phyloP scores from a whole-genome alignment of 805 yeast genomes.

The Starmera quercuum region DNA sequence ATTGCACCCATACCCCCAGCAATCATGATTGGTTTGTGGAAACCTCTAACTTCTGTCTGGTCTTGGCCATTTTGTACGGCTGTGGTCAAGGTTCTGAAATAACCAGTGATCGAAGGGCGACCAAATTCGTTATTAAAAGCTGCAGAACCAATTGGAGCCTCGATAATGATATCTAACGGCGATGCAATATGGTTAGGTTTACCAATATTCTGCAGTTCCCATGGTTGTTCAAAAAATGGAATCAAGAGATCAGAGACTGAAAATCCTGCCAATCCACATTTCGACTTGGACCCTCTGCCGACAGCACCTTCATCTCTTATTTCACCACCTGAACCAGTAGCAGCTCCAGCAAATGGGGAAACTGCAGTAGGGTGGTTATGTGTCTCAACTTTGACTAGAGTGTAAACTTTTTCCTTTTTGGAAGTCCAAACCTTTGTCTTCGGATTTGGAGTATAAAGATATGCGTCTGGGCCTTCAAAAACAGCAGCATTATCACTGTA shows the following conservation, averaged over 20 bases:
- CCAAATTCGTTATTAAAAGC: slow-evolving; percentile 99
- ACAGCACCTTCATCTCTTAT: slow-evolving; percentile 99
- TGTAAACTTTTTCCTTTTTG: slow-evolving; percentile 71
- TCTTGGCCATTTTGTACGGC: slow-evolving; percentile 56
- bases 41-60: slow-evolving; percentile 78
- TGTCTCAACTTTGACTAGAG: slow-evolving; percentile 93
- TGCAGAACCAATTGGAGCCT: slow-evolving; percentile 96
- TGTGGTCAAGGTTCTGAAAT: slow-evolving; percentile 91
- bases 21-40: slow-evolving; percentile 97
- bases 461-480: slow-evolving; percentile 75
- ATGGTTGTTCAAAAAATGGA: slow-evolving; percentile 82
- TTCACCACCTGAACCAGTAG: slow-evolving; percentile 99
- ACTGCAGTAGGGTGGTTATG: slow-evolving; percentile 99
- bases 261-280: slow-evolving; percentile 93
- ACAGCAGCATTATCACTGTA: slow-evolving; percentile 98
- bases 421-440: slow-evolving; percentile 67
- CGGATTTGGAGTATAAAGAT: slow-evolving; percentile 71
- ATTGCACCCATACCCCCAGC: slow-evolving; percentile 99
- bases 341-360: slow-evolving; percentile 98
- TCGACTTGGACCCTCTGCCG: slow-evolving; percentile 95
- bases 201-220: slow-evolving; percentile 83
- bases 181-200: slow-evolving; percentile 92
- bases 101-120: slow-evolving; percentile 94
- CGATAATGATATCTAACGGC: slow-evolving; percentile 88
- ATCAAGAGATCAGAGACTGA: slow-evolving; percentile 85